phyloP scores from a whole-genome alignment of 257 asterid genomes.

The Agastache rugosa region DNA sequence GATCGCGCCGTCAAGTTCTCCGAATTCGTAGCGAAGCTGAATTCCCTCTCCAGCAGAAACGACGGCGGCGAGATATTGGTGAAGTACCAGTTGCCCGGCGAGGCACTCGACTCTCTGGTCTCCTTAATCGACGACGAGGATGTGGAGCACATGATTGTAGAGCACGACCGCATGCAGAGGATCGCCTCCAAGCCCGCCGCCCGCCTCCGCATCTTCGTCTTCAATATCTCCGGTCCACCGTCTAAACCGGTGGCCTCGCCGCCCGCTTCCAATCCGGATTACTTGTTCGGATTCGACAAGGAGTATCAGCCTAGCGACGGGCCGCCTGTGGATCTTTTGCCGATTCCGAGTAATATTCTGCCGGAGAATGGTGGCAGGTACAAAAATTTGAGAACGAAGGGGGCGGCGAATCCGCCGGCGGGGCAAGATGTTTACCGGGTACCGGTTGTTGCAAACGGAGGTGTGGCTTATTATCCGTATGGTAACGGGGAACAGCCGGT shows the following conservation, averaged over 20 bases:
- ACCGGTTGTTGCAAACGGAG: conserved; percentile 48
- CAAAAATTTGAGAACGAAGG: background rate
- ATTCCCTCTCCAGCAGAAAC: conserved; percentile 38
- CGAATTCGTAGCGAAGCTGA: conserved; percentile 53
- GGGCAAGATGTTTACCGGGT: conserved; percentile 46
- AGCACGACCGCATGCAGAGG: conserved; percentile 68
- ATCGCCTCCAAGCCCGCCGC: conserved; percentile 45
- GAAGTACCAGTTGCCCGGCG: conserved; percentile 80
- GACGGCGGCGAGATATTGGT: conserved; percentile 41
- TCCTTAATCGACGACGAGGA: conserved; percentile 79
- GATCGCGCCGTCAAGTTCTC: conserved; percentile 60
- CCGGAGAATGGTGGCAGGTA: conserved; percentile 39
- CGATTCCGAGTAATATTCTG: conserved; percentile 52
- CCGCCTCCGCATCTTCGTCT: conserved; percentile 69
- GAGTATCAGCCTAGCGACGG: conserved; percentile 53
- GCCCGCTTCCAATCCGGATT: conserved; percentile 64
- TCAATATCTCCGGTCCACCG: conserved; percentile 29
- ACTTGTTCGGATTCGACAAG: conserved; percentile 82
- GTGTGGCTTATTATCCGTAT: conserved; percentile 37
- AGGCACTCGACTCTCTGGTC: conserved; percentile 67
- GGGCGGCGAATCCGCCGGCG: conserved; percentile 25
- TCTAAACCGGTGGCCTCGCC: conserved; percentile 30
- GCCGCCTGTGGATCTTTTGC: conserved; percentile 54
- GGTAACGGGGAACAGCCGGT: conserved; percentile 4
- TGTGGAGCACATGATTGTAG: conserved; percentile 85